Evolutionary conservation across 2,329 filamentous ascomycete species (phyloP), one percentile per base, ranked within the genome.

Genomic region (Tothia fuscella): DNA sequence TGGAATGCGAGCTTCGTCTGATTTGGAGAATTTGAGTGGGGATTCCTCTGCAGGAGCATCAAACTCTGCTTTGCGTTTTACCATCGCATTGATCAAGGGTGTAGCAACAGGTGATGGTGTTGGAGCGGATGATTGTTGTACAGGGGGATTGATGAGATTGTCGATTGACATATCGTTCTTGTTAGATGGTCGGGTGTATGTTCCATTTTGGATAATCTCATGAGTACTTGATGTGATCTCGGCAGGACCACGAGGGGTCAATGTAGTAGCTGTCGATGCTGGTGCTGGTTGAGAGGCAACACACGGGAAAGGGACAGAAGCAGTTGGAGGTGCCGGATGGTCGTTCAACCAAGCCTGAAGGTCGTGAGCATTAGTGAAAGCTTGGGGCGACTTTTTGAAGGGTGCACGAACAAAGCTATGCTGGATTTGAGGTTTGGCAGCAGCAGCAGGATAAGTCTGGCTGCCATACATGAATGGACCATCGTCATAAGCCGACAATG

Each of bases 1-100:
- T 3, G 6, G 9, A 5, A 17, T 20, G 22, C 6, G 13, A 10
- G 16, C 5, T 26, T 21, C 19, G 3, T 13, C 16, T 2, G 24
- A 7, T 30, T 28, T 25, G 3, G 17, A 7, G 16, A 13, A 9
- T 6, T 17, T 16, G 25, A 31, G 16, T 7, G 9, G 6, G 5
- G 19, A n/a, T 6, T 38, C 32, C n/a, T 37, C n/a, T 9, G 33
- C 30, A 6, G 17, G 4, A 14, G 33, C 30, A 28, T 25, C 16
- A 13, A 5, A 14, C 3, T 43, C 34, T n/a, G 41, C 41, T 26
- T 43, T 43, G 36, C 41, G 33, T 28, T 43, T 43, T 3, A 24
- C 22, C 17, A 32, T 33, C 17, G 20, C 17, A 3, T 9, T 19
- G 20, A 17, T 12, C 22, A 21, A 17, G 14, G 25, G 22, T 21